A percentile compares a stretch with the other conserved stretches of the same genome.
phyloP scores from a whole-genome alignment of 768 basidiomycete species.

The Tylopilus cervinicoccineus region DNA sequence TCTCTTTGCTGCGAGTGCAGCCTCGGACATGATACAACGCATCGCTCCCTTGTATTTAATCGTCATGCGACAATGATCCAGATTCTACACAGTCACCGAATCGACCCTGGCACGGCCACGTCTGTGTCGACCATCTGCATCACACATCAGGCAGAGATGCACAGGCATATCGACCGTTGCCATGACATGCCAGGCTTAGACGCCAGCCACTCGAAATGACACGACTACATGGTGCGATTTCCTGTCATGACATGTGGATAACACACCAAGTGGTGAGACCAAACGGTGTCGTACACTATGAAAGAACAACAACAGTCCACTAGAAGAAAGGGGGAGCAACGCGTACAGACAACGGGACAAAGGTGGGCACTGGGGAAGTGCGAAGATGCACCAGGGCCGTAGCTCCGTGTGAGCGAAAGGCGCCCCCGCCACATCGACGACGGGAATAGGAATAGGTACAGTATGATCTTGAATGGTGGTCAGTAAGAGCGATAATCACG shows the following conservation, averaged over 20 bases:
- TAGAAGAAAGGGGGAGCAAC: background rate
- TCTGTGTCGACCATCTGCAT: too few relatives aligned
- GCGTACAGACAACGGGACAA: background rate
- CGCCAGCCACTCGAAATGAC: background rate
- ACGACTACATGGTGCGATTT: background rate
- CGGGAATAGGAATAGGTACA: constrained; percentile 10
- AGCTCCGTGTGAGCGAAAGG: background rate
- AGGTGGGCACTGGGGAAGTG: background rate
- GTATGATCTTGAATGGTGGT: constrained; percentile 1
- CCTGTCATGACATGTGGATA: constrained; percentile 8
- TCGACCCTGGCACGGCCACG: too few relatives aligned
- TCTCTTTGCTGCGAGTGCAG: background rate
- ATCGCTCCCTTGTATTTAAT: background rate
- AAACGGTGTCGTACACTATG: constrained; percentile 18
- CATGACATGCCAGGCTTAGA: background rate
- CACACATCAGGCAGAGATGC: too few relatives aligned
- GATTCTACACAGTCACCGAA: too few relatives aligned
- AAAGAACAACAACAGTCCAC: constrained; percentile 8
- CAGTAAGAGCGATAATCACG: constrained; percentile 1
- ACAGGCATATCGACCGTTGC: background rate
- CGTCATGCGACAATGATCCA: background rate
- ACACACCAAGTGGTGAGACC: constrained; percentile 16
- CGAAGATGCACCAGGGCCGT: background rate
- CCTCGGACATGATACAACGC: background rate
- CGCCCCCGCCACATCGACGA: constrained; percentile 1